phyloP scores from a whole-genome alignment of 2,329 filamentous ascomycete genomes.

The Talaromyces sp. region DNA sequence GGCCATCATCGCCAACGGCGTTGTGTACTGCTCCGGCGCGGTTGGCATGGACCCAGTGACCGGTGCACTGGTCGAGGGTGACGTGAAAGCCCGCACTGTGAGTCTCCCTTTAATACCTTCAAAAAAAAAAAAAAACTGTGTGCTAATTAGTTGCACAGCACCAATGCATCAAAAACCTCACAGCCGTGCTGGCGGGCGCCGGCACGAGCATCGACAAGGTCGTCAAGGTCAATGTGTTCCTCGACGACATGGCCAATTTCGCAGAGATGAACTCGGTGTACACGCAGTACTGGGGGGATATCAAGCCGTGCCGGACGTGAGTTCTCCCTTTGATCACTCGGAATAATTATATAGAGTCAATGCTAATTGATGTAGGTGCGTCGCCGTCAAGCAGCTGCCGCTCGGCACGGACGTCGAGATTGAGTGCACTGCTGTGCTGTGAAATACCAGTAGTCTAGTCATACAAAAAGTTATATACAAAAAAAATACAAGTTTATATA shows the following conservation, averaged over 20 bases:
- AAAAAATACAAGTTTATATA: not conserved
- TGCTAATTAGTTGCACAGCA: slow-evolving; percentile 27
- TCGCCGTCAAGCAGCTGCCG: slow-evolving; percentile 83
- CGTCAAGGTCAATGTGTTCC: slow-evolving; percentile 63
- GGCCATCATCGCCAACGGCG: slow-evolving; percentile 58
- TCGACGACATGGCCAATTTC: slow-evolving; percentile 63
- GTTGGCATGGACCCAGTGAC: slow-evolving; percentile 56
- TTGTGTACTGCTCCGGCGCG: slow-evolving; percentile 66
- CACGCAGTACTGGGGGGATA: slow-evolving; percentile 61
- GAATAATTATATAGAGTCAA: not conserved
- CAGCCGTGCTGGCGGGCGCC: slow-evolving; percentile 55
- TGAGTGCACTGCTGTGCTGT: slow-evolving; percentile 72
- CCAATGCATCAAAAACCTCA: slow-evolving; percentile 56
- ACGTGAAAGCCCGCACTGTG: slow-evolving; percentile 52
- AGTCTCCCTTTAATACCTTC: slow-evolving; percentile 12
- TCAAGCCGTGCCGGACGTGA: slow-evolving; percentile 54
- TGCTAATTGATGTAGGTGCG: slow-evolving; percentile 47
- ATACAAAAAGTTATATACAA: slow-evolving; percentile 1
- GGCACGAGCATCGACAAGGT: slow-evolving; percentile 56
- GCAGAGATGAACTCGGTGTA: slow-evolving; percentile 79
- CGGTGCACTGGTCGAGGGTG: slow-evolving; percentile 51
- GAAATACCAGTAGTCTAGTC: not conserved
- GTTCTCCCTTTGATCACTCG: slow-evolving; percentile 5
- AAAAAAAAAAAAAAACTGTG: not conserved
- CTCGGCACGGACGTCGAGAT: slow-evolving; percentile 86